Evolutionary conservation across 352 stramenopile species (phyloP), one percentile per base, ranked within the genome.

Genomic region (Pythium apleroticum): DNA sequence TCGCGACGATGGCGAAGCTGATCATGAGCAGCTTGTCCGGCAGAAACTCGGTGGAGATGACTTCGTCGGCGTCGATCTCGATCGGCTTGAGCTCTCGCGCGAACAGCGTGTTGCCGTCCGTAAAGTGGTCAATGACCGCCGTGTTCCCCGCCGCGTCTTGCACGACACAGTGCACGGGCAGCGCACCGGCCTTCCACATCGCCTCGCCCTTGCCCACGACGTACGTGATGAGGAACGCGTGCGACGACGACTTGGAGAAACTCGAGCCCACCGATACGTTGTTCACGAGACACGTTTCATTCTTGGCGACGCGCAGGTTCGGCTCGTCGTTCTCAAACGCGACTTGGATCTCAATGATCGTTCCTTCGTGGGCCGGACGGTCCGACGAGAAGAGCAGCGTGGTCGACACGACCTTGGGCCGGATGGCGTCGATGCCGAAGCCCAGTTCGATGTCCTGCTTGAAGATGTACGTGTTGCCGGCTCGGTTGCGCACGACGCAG

Each of bases 281-380:
- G 70, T 89, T 89, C 52, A 89, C 72, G 11, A 73, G 61, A 49
- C 80, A 89, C 6, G 69, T 72, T 19, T 74, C 48, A 57, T 82
- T 85, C 15, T 69, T 70, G 31, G 71, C 70, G 30, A 84, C 63
- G 11, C 65, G 54, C 14, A 87, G 46, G 14, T 80, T 46, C n/a
- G 67, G 68, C 45, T 84, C 70, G 25, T 80, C 65, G 27, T 86
- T 72, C 10, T 71, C 50, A 22, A 86, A 71, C 19, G 57, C 65
- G 43, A 89, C 69, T 41, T 89, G 80, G 39, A 87, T 73, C 50
- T 88, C 80, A 60, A 89, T 86, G 60, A 89, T 80, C 31, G 76
- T 84, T 25, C 78, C 78, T 66, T 84, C 80, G 37, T 89, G 78
- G 6, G 80, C 80, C 31, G 80, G 80, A 5, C 74, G 69, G 60